phyloP scores from a whole-genome alignment of 805 yeast species.

The Starmerella apicola region DNA sequence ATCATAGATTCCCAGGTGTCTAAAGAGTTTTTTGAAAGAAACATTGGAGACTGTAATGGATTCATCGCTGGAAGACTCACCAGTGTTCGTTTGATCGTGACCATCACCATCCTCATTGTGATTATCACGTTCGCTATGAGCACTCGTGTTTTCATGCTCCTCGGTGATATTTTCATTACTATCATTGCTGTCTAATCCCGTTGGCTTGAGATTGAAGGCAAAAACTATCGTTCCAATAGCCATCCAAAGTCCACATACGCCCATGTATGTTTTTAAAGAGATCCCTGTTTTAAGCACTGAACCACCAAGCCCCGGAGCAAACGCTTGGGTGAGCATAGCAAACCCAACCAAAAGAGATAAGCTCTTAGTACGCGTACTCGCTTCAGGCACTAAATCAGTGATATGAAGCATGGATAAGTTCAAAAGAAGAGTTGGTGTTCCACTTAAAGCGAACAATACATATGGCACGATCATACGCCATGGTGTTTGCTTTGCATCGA shows the following conservation, averaged over 20 bases:
- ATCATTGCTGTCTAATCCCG: no score
- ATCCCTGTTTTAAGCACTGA: slow-evolving; percentile 4
- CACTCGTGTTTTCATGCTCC: background rate
- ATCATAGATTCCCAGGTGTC: background rate
- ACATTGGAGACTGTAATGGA: no score
- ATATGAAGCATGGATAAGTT: slow-evolving; percentile 13
- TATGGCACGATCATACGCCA: slow-evolving; percentile 16
- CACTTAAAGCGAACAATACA: slow-evolving; percentile 8
- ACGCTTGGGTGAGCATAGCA: slow-evolving; percentile 11
- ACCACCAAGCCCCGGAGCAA: slow-evolving; percentile 15
- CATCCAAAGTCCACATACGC: slow-evolving; percentile 4
- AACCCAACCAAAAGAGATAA: slow-evolving; percentile 10
- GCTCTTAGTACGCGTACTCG: slow-evolving; percentile 8
- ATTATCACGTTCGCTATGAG: no score
- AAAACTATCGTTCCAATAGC: slow-evolving; percentile 1
- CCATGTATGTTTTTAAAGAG: slow-evolving; percentile 1
- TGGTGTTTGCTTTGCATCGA: background rate
- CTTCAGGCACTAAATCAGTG: slow-evolving; percentile 9
- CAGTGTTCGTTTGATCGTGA: no score
- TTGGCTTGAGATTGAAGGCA: background rate
- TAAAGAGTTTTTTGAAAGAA: background rate
- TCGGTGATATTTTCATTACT: background rate
- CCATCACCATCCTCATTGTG: background rate
- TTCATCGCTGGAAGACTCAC: no score
- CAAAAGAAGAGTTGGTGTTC: slow-evolving; percentile 10